These are phyloP conservation scores for Mucor irregularis DNA, from an alignment of 371 early-diverging fungal genomes.

Conservation along the genomic window DNA sequence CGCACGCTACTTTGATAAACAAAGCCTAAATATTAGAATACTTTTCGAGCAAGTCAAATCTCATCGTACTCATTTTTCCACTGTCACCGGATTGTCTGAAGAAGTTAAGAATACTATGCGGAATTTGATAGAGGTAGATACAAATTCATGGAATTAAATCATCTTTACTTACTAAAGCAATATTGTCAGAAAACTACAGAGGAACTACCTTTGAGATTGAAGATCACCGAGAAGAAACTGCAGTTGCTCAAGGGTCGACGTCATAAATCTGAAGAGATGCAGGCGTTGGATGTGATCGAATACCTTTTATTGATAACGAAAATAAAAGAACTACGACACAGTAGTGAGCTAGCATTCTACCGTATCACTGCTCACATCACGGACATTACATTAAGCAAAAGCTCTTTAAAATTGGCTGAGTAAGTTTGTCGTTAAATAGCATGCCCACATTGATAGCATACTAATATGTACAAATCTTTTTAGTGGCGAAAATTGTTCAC, in stretches of 20 bases:
- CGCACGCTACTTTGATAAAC: not conserved
- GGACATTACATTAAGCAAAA: not conserved
- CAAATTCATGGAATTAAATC: not conserved
- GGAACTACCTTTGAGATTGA: not conserved
- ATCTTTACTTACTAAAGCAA: not conserved
- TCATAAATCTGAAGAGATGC: not conserved
- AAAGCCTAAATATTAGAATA: not conserved
- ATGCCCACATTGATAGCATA: not conserved
- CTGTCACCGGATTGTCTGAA: not conserved
- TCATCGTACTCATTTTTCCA: not conserved
- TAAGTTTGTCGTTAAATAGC: not conserved
- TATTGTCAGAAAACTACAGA: not conserved
- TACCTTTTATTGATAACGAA: not conserved
- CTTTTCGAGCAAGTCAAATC: not conserved
- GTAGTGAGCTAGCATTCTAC: not conserved
- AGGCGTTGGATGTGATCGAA: not conserved
- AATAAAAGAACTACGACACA: not conserved
- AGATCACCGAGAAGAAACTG: not conserved
- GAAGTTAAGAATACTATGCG: not conserved
- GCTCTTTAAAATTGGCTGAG: not conserved
- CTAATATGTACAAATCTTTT: not conserved
- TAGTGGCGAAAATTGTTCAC: conserved; percentile 6
- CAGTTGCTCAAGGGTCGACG: not conserved
- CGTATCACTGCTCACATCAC: not conserved
- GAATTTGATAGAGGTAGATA: not conserved